Evolutionary conservation across 2,329 filamentous ascomycete genomes (phyloP).

Genomic region (Neonectria neomacrospora): DNA sequence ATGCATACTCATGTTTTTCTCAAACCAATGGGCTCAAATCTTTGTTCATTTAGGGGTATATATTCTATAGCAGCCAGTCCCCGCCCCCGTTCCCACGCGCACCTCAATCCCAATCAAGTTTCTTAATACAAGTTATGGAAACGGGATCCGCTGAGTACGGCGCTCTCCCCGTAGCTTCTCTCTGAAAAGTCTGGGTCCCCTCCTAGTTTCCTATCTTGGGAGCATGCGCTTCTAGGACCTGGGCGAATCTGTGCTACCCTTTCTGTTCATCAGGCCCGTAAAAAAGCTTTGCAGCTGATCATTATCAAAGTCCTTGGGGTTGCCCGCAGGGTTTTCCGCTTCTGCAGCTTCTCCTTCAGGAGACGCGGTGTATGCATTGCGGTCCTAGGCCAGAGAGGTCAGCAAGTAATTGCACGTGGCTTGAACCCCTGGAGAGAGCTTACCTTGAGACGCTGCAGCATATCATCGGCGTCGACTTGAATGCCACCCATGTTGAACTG

Average conservation of each 20-base stretch:
- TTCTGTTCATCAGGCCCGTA: conserved; percentile 68
- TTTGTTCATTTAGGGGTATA: conserved; percentile 53
- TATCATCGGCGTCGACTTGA: conserved; percentile 93
- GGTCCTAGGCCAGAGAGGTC: conserved; percentile 57
- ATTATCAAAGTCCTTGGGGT: conserved; percentile 59
- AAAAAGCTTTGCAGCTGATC: conserved; percentile 71
- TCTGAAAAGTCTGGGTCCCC: conserved; percentile 12
- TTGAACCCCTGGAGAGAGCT: conserved; percentile 28
- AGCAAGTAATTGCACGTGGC: conserved; percentile 23
- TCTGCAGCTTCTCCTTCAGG: conserved; percentile 56
- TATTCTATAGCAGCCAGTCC: conserved; percentile 51
- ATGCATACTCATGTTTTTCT: neutral
- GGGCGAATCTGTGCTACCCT: conserved; percentile 43
- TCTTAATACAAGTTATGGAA: conserved; percentile 23
- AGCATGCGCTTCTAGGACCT: conserved; percentile 24
- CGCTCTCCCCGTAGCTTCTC: neutral
- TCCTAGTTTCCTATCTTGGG: neutral
- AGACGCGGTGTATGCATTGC: conserved; percentile 63
- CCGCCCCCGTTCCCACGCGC: conserved; percentile 32
- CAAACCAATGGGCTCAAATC: conserved; percentile 31
- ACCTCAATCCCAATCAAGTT: conserved; percentile 19
- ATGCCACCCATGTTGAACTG: conserved; percentile 99
- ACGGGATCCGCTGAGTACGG: conserved; percentile 1
- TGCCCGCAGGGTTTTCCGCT: conserved; percentile 51
- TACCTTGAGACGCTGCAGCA: conserved; percentile 88